phyloP scores from a whole-genome alignment of 202 grass and related monocot species.

The Alloteropsis angusta region DNA sequence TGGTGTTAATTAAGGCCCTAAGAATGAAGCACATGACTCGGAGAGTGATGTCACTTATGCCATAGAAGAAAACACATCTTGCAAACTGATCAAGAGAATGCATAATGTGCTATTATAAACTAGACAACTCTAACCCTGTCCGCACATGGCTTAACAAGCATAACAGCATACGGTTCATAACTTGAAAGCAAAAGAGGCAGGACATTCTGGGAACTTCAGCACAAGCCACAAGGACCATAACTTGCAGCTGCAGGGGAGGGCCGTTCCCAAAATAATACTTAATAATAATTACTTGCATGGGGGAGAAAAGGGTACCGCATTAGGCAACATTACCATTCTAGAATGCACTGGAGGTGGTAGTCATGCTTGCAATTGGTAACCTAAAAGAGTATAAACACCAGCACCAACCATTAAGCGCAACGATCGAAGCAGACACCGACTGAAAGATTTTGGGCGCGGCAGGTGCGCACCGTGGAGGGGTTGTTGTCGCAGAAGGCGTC shows the following conservation, averaged over 20 bases:
- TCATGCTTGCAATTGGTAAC: slow-evolving; percentile 74
- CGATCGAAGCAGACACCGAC: not conserved
- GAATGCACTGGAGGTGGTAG: slow-evolving; percentile 83
- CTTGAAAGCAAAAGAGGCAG: not conserved
- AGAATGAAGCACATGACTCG: not conserved
- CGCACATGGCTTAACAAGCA: not conserved
- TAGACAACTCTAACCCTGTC: not conserved
- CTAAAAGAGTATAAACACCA: slow-evolving; percentile 25
- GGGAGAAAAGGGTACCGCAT: not conserved
- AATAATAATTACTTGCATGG: not conserved
- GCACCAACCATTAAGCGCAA: not conserved
- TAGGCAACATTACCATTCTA: slow-evolving; percentile 60
- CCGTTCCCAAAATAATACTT: too few species aligned
- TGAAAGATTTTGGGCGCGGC: not conserved
- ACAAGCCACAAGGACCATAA: slow-evolving; percentile 12
- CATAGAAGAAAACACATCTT: not conserved
- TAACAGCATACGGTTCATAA: not conserved
- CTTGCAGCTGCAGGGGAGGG: not conserved
- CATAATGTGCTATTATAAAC: not conserved
- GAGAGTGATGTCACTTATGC: not conserved
- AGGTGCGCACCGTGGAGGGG: slow-evolving; percentile 48
- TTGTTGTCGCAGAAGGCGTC: slow-evolving; percentile 63
- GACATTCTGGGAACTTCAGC: slow-evolving; percentile 5
- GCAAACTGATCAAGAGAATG: not conserved
- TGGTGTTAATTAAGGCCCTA: not conserved